Conservation (phyloP, 768 basidiomycete species). For the Hemileccinum rubropunctum region DNA sequence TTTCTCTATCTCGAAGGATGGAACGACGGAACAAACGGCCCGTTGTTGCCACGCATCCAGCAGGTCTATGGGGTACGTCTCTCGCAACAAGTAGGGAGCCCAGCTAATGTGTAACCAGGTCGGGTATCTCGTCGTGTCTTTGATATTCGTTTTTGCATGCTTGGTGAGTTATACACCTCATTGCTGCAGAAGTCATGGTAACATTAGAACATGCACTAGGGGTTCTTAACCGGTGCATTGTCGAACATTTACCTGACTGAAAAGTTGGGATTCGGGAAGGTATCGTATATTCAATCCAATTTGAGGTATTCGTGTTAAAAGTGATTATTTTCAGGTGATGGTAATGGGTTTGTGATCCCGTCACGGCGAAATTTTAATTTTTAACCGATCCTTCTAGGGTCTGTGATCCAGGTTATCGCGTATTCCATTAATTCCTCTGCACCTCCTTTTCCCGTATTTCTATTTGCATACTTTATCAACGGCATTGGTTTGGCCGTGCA, state of each 20-base stretch:
- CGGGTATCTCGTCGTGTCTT: slow-evolving; percentile 45
- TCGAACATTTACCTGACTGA: slow-evolving; percentile 47
- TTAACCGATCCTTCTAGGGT: slow-evolving; percentile 36
- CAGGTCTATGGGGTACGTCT: slow-evolving; percentile 45
- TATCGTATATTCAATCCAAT: slow-evolving; percentile 6
- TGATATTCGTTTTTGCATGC: slow-evolving; percentile 53
- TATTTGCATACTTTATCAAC: slow-evolving; percentile 43
- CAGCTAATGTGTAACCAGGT: slow-evolving; percentile 31
- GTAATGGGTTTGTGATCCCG: slow-evolving; percentile 30
- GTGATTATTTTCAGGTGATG: slow-evolving; percentile 33
- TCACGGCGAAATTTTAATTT: neutral
- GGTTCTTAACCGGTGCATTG: slow-evolving; percentile 44
- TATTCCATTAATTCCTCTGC: slow-evolving; percentile 49
- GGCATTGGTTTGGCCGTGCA: slow-evolving; percentile 51
- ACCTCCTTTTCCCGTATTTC: slow-evolving; percentile 64
- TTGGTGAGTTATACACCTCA: slow-evolving; percentile 31
- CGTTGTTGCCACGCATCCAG: slow-evolving; percentile 72
- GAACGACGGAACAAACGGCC: slow-evolving; percentile 77
- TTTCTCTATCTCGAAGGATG: slow-evolving; percentile 65
- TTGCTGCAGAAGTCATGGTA: slow-evolving; percentile 7
- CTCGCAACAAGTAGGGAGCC: no score
- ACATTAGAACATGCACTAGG: slow-evolving; percentile 25
- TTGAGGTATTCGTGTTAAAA: neutral
- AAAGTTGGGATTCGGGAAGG: slow-evolving; percentile 43
- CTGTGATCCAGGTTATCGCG: slow-evolving; percentile 46